These are phyloP conservation scores for Aspergillus calidoustus DNA, from an alignment of 2,329 filamentous ascomycete species.

Conservation along the genomic window DNA sequence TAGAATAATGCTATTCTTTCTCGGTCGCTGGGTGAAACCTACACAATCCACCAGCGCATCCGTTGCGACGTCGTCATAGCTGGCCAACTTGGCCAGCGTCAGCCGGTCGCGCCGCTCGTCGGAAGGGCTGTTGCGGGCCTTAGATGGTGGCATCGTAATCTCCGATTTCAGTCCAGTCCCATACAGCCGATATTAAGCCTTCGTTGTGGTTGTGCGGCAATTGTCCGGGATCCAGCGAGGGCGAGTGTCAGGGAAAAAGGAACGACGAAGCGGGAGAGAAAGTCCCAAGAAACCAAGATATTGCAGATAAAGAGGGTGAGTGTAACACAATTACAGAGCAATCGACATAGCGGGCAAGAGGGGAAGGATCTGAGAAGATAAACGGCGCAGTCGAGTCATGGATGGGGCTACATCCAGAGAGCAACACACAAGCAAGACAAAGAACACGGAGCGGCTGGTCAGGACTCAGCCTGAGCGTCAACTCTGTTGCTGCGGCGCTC, in stretches of 20 bases:
- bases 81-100: conserved; percentile 83
- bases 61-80: conserved; percentile 94
- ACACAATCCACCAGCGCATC: conserved; percentile 96
- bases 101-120: conserved; percentile 66
- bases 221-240: conserved; percentile 11
- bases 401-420: conserved; percentile 11
- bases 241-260: conserved; percentile 21
- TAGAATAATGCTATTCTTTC: conserved; percentile 18
- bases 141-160: conserved; percentile 43
- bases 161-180: conserved; percentile 16
- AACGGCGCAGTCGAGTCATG: neutral
- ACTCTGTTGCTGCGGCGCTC: neutral
- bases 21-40: conserved; percentile 47
- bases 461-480: neutral
- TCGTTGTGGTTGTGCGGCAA: conserved; percentile 7
- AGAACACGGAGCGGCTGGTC: conserved; percentile 8
- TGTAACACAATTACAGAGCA: conserved; percentile 13
- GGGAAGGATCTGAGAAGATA: conserved; percentile 3
- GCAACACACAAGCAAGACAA: conserved; percentile 6
- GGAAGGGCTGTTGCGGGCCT: conserved; percentile 35
- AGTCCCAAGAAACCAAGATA: conserved; percentile 8
- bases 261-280: conserved; percentile 19
- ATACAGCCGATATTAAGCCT: conserved; percentile 15
- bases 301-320: conserved; percentile 13
- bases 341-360: conserved; percentile 12